Base-by-base conservation (phyloP, 1,284 basidiomycete species). In the Leccinum proliferum region DNA sequence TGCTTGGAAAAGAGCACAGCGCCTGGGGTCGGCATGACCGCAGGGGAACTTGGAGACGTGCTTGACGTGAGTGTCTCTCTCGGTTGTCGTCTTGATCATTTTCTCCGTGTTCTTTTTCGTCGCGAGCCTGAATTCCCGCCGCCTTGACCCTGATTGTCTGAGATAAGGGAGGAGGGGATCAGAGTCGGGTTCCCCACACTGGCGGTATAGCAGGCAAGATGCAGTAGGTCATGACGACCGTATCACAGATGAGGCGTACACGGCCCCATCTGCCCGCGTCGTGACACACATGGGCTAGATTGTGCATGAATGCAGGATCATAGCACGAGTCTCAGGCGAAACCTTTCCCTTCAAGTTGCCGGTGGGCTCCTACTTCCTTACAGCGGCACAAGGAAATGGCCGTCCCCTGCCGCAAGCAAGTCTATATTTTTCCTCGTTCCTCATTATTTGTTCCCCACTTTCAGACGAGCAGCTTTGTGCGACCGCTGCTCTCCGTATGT, bases 351-450 rank as follows among this genome's bases (percentile, higher is more conserved):
- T 21, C 21, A 21, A 21, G 21, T 21, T 21, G 21, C 21, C 21
- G 21, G 21, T 62, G 57, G 57, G 10, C 7, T n/a, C 37, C 56
- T 14, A 25, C 61, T 67, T 58, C 56, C 29, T 61, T 25, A n/a
- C 48, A 43, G 59, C 57, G 35, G 48, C 55, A 35, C 56, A 35
- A 52, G 62, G 60, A 57, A 63, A 55, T 4, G 35, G 18, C 55
- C 61, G 57, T 63, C 15, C 58, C 59, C 41, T 58, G 48, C 35
- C 15, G 48, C 34, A n/a, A 56, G 60, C 62, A 70, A 59, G 59
- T 50, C n/a, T 29, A 55, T 25, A 29, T 52, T 25, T 7, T 46
- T 25, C 14, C 21, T 21, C 21, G 21, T 21, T 21, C 50, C 59
- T 29, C 18, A 32, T 37, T 39, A 58, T 60, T 59, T 56, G 56